Evolutionary conservation across 306 rosid species (phyloP).

Genomic region (barrel medic (Medicago truncatula)): DNA sequence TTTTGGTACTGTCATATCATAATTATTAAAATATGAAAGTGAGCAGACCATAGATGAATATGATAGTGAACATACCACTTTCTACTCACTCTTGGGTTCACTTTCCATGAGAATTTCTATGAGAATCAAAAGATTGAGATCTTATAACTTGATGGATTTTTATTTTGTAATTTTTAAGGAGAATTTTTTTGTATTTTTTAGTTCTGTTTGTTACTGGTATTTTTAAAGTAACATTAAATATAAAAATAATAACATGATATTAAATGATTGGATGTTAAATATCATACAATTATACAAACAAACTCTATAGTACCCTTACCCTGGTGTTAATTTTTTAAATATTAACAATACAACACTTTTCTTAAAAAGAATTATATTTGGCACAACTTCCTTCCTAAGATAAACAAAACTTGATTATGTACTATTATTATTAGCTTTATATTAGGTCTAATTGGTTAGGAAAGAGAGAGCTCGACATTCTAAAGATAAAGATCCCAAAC

Average conservation of each 20-base stretch:
- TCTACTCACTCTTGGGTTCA: constrained; percentile 24
- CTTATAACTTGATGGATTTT: neutral
- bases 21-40: constrained; percentile 31
- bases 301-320: too few relatives aligned
- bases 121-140: constrained; percentile 20
- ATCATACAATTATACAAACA: too few relatives aligned
- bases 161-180: neutral
- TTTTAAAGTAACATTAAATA: neutral
- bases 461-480: constrained; percentile 28
- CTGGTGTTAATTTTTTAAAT: neutral
- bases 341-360: neutral
- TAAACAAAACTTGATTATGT: constrained; percentile 18
- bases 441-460: constrained; percentile 22
- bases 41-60: constrained; percentile 12
- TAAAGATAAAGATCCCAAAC: constrained; percentile 43
- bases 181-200: neutral
- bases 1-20: constrained; percentile 11
- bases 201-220: neutral
- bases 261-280: too few relatives aligned
- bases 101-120: constrained; percentile 34
- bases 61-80: constrained; percentile 40
- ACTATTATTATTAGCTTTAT: neutral
- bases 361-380: constrained; percentile 18
- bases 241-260: too few relatives aligned
- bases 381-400: neutral